These are phyloP conservation scores for Penicillium ochrochloron DNA, from an alignment of 495 filamentous ascomycete species.

Conservation along the genomic window DNA sequence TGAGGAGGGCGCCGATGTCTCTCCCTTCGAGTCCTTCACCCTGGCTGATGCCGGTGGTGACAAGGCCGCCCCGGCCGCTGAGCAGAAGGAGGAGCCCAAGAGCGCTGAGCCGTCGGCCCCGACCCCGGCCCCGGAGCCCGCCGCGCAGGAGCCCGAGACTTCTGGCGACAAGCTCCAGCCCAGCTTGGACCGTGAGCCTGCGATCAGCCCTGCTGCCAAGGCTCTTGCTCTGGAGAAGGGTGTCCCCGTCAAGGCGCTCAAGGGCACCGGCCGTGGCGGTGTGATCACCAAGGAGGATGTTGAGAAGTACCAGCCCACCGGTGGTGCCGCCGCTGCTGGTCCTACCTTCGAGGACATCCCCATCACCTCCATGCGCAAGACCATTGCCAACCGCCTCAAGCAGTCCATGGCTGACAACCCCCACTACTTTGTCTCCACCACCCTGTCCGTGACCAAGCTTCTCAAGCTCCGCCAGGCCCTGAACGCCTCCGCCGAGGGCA, in stretches of 20 bases:
- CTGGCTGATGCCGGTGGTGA: constrained; percentile 89
- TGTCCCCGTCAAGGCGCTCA: constrained; percentile 75
- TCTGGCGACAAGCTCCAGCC: constrained; percentile 80
- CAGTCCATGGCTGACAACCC: constrained; percentile 91
- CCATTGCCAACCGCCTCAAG: constrained; percentile 88
- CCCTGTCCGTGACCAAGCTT: constrained; percentile 89
- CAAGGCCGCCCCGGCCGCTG: constrained; percentile 60
- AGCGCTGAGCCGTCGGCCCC: constrained; percentile 63
- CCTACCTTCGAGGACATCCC: constrained; percentile 83
- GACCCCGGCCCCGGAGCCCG: constrained; percentile 60
- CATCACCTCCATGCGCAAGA: constrained; percentile 93
- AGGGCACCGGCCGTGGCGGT: constrained; percentile 86
- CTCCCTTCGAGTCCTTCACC: constrained; percentile 86
- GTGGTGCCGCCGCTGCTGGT: constrained; percentile 56
- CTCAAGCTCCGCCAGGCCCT: constrained; percentile 94
- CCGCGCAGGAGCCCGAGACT: constrained; percentile 71
- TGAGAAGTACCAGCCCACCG: constrained; percentile 73
- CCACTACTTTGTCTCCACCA: constrained; percentile 93
- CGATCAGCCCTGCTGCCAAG: constrained; percentile 75
- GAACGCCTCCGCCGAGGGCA: constrained; percentile 83
- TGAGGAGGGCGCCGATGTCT: constrained; percentile 84
- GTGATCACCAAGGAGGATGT: constrained; percentile 90
- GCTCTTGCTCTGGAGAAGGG: constrained; percentile 85
- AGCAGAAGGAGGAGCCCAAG: constrained; percentile 68
- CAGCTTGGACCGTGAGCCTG: constrained; percentile 77